Evolutionary conservation across 108 stramenopile species (phyloP), one percentile per base, ranked within the genome.

Genomic region (Aurantiochytrium sp.): DNA sequence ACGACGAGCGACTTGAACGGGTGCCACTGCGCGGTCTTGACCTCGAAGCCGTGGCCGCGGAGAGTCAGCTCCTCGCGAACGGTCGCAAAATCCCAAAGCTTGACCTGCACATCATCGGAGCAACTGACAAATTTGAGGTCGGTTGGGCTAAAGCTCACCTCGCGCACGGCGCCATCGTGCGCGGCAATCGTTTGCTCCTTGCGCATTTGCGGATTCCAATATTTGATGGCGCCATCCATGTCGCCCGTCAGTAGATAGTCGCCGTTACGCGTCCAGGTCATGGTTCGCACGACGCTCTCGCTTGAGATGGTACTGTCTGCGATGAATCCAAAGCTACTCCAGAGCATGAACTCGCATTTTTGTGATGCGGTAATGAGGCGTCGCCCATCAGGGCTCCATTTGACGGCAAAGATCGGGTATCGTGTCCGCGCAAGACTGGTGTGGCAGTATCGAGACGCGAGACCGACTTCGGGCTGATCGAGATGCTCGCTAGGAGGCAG

Each of bases 1-100:
- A 96, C 96, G 92, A 98, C 96, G 6, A 98, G 92, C n/a, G 92
- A 93, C 42, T 95, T 95, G 73, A 96, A 90, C 5, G 98, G 97
- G 90, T 98, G 98, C 98, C 98, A 98, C 90, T 95, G 94, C 5
- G 93, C 95, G 16, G 89, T 49, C 90, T 98, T 98, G 87, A 98
- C 97, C 90, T 98, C 98, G 97, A 97, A 98, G 43, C 97, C 97
- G 90, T 98, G 98, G 44, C 97, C 98, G 88, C 96, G 96, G 60
- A 98, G 88, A 5, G 94, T 91, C 59, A 96, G 88, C 89, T 96
- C 96, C 89, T 97, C 95, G 4, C 92, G 88, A 60, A 91, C 91
- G 0, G 92, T 88, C 45, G 95, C 96, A 96, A 97, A 98, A 91
- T 98, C 98, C 96, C 96, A 98, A 44, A 98, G 90, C 35, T 96